Evolutionary conservation across 805 yeast species (phyloP), one percentile per base, ranked within the genome.

Genomic region (Priceomyces haplophilus): DNA sequence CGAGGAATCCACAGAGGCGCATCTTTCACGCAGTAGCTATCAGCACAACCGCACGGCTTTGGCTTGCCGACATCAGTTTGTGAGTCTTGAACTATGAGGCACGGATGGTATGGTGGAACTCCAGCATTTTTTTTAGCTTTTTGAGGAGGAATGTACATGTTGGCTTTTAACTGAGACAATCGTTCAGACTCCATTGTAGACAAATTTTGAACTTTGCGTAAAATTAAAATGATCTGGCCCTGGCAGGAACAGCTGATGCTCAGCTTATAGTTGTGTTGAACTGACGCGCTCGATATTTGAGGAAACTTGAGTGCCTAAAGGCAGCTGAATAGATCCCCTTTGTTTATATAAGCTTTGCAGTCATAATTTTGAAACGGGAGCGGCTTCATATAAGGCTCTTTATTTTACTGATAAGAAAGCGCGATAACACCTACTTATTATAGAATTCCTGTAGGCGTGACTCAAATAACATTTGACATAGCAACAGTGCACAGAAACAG

Each of bases 71-170:
- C 57, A 56, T 79, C 83, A 11, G 80, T 76, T 50, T 73, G 74
- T 42, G 64, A 61, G 58, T 78, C 83, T 56, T 76, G 80, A 60
- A 79, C 77, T 41, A 79, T 76, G 41, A 79, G 61, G 40, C 82
- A 75, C 3, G 83, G 83, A 44, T 76, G 83, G 55, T 76, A 76
- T 29, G 59, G 56, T 15, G 83, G 82, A 7, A 77, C 68, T 12
- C 44, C 44, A 7, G 48, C 52, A 10, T 55, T 46, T 15, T 35
- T 23, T 13, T 36, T 42, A 36, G 42, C 38, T 18, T 57, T 55
- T 11, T 48, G 33, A 6, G 70, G 64, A 3, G 83, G 83, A 44
- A 78, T 73, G 54, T 77, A 78, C 23, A 71, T 63, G 56, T 67
- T 70, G 37, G 67, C 68, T 38, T 72, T 47, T 39, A 65, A 59